Evolutionary conservation across 805 yeast species (phyloP).

Genomic region (Starmerella cellae): DNA sequence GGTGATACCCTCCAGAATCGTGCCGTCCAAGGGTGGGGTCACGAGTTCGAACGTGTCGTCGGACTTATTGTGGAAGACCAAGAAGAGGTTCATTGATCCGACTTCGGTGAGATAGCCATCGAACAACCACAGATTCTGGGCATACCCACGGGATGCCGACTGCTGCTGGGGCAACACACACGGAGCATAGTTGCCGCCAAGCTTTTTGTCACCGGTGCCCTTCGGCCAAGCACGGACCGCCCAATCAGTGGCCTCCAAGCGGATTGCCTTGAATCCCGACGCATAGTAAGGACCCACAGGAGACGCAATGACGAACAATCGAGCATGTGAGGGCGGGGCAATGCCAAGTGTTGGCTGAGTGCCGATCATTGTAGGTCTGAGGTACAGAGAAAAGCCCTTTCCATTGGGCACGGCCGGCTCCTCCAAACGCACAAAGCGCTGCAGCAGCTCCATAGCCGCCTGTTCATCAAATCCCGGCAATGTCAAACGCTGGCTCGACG

Average conservation of each 20-base stretch:
- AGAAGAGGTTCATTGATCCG: constrained; percentile 94
- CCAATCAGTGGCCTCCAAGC: constrained; percentile 85
- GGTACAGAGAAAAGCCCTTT: constrained; percentile 78
- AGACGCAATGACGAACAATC: constrained; percentile 74
- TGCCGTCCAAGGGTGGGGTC: constrained; percentile 95
- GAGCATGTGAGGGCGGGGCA: constrained; percentile 64
- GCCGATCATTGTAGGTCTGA: constrained; percentile 93
- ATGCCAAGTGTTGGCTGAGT: constrained; percentile 85
- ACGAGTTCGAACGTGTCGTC: constrained; percentile 78
- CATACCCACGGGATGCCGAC: constrained; percentile 85
- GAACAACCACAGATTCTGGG: constrained; percentile 92
- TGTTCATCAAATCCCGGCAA: constrained; percentile 75
- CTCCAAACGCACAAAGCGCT: constrained; percentile 63
- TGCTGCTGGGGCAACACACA: constrained; percentile 80
- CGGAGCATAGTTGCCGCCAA: constrained; percentile 97
- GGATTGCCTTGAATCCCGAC: constrained; percentile 92
- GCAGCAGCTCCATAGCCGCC: constrained; percentile 61
- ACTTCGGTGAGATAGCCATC: constrained; percentile 84
- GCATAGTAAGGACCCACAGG: constrained; percentile 96
- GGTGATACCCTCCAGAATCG: constrained; percentile 92
- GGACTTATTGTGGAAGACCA: constrained; percentile 58
- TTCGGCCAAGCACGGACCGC: constrained; percentile 99
- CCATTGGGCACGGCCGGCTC: constrained; percentile 68
- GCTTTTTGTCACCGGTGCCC: constrained; percentile 90
- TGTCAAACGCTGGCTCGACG: constrained; percentile 76